A percentile compares a stretch with the other conserved stretches of the same genome.
Evolutionary conservation across 306 rosid species (phyloP).

Genomic region (Pueraria montana): DNA sequence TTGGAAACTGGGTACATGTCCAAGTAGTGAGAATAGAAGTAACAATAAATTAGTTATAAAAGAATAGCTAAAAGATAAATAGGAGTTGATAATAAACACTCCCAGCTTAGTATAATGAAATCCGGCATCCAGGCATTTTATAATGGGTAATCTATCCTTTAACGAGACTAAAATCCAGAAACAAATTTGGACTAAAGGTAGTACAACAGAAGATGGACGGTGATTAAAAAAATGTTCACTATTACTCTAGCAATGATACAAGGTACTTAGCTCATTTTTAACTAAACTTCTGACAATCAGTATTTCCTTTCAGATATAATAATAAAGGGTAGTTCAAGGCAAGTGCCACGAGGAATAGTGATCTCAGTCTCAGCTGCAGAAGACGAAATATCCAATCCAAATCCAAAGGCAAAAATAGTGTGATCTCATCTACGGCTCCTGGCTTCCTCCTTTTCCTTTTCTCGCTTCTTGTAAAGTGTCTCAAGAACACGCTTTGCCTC

Average conservation of each 20-base stretch:
- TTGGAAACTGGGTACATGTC: not conserved
- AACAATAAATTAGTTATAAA: not conserved
- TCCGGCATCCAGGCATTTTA: not conserved
- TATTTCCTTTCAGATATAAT: slow-evolving; percentile 7
- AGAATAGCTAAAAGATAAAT: not conserved
- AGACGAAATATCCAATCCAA: slow-evolving; percentile 22
- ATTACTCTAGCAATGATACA: slow-evolving; percentile 42
- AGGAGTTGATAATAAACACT: not conserved
- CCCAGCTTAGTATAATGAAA: not conserved
- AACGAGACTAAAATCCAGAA: slow-evolving; percentile 23
- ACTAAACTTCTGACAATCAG: not conserved
- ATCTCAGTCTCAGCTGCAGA: slow-evolving; percentile 9
- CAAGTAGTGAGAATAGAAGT: not conserved
- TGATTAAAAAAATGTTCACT: slow-evolving; percentile 15
- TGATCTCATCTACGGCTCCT: slow-evolving; percentile 65
- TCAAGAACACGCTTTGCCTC: slow-evolving; percentile 94
- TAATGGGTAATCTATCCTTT: not conserved
- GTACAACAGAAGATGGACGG: slow-evolving; percentile 20
- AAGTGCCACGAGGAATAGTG: not conserved
- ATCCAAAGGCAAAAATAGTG: slow-evolving; percentile 22
- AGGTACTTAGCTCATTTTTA: slow-evolving; percentile 4
- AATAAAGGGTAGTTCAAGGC: not conserved
- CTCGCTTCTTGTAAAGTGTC: slow-evolving; percentile 88
- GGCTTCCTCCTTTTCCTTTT: slow-evolving; percentile 70
- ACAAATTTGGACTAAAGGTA: slow-evolving; percentile 23